Percentiles rank a stretch among this genome's conserved stretches.
phyloP scores from a whole-genome alignment of 2,329 filamentous ascomycete genomes.

The Cryphonectria japonica region DNA sequence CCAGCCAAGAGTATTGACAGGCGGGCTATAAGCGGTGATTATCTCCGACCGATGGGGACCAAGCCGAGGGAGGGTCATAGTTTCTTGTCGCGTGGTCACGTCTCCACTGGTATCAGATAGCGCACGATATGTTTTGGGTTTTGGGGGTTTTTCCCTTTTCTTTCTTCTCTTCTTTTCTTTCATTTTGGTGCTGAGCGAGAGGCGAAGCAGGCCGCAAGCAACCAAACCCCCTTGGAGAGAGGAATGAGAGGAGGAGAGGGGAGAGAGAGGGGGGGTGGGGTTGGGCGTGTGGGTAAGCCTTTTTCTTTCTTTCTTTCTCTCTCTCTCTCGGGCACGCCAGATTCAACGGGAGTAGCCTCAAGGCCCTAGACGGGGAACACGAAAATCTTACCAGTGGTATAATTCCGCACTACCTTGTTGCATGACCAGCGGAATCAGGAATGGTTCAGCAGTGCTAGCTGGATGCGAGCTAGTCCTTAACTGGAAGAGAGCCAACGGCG shows the following conservation, averaged over 20 bases:
- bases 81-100: not conserved
- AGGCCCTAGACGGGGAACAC: not conserved
- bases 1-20: not conserved
- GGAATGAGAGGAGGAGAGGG: too few relatives aligned
- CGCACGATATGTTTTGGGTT: not conserved
- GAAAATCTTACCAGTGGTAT: not conserved
- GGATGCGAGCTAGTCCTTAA: not conserved
- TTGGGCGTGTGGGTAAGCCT: too few relatives aligned
- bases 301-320: too few relatives aligned
- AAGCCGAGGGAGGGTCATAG: too few relatives aligned
- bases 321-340: not conserved
- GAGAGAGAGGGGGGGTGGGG: too few relatives aligned
- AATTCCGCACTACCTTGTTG: not conserved
- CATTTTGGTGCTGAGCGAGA: not conserved
- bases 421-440: not conserved
- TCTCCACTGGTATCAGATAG: not conserved
- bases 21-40: not conserved
- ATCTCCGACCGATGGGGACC: not conserved
- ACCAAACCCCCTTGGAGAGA: too few relatives aligned
- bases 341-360: not conserved
- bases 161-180: too few relatives aligned
- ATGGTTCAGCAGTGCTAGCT: not conserved
- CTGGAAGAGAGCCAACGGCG: slow-evolving; percentile 13
- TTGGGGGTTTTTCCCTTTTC: too few relatives aligned
- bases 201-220: not conserved